Base-by-base conservation (phyloP, 768 basidiomycete species). In the Russula ochroleuca region DNA sequence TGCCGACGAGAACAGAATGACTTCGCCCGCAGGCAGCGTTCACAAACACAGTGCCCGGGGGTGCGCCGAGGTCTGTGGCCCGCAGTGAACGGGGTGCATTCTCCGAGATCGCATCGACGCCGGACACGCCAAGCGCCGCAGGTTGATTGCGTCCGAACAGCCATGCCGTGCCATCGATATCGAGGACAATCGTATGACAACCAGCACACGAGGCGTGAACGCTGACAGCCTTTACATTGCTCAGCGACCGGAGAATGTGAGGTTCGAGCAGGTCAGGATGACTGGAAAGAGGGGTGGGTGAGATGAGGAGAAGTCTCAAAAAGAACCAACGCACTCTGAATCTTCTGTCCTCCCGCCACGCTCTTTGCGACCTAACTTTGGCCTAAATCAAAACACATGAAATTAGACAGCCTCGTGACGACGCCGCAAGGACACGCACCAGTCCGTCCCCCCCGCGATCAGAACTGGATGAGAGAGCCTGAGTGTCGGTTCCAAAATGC, bases 371-470 rank as follows among this genome's bases (percentile, higher is more conserved):
- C 49, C 69, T 41, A 64, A 57, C 63, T 56, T 61, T n/a, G 54
- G 63, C 62, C 55, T 65, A 19, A 5, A 38, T 35, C 47, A 35
- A 51, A n/a, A 47, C 52, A 53, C 47, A 62, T 43, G 64, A 60
- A 57, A 53, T 65, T 62, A 48, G 64, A 59, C 65, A 58, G 61
- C 57, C 59, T 62, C 55, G 60, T 61, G 63, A 68, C 66, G 63
- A 68, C 66, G 23, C 49, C 59, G 38, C 49, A 59, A 28, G 45
- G 57, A 67, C 67, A 78, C 85, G 72, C 72, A 94, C 92, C 92
- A 94, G 75, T 92, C 88, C 25, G 88, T 92, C 57, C 92, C 92
- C 58, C 92, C 92, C 70, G 87, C 89, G 68, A 94, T 86, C 68
- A 92, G 75, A 45, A 92, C 92, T 95, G 65, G 59, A 19, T 19